phyloP scores from a whole-genome alignment of 805 yeast genomes.

The Kregervanrija pseudodelftensis region DNA sequence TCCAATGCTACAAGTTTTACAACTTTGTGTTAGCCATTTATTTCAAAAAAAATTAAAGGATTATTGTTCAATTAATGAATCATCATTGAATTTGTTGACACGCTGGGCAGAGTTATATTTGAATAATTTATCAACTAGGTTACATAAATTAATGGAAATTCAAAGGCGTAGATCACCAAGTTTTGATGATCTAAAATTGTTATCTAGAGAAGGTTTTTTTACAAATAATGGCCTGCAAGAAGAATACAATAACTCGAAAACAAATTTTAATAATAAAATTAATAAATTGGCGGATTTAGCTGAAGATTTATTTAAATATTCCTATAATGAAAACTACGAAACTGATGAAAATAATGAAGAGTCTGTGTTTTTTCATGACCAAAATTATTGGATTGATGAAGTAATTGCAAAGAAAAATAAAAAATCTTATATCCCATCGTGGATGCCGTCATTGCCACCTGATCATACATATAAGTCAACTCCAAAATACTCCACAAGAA shows the following conservation, averaged over 20 bases:
- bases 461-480: slow-evolving; percentile 85
- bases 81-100: slow-evolving; percentile 34
- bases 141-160: slow-evolving; percentile 46
- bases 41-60: neutral
- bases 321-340: neutral
- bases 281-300: slow-evolving; percentile 9
- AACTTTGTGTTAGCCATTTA: neutral
- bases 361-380: slow-evolving; percentile 10
- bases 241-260: too few species aligned
- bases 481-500: slow-evolving; percentile 53
- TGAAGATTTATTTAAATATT: slow-evolving; percentile 8
- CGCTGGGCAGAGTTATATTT: slow-evolving; percentile 30
- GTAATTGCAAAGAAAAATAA: slow-evolving; percentile 13
- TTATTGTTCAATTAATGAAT: slow-evolving; percentile 4
- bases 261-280: slow-evolving; percentile 2
- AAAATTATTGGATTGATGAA: slow-evolving; percentile 9
- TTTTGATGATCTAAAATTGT: slow-evolving; percentile 40
- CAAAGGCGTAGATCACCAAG: slow-evolving; percentile 57
- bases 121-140: slow-evolving; percentile 30
- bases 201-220: slow-evolving; percentile 38
- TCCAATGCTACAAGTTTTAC: slow-evolving; percentile 3
- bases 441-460: slow-evolving; percentile 88
- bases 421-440: slow-evolving; percentile 50
- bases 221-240: slow-evolving; percentile 32
- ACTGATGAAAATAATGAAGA: slow-evolving; percentile 16